Conservation (phyloP, 192 early-diverging fungal species). For the Linnemannia exigua region DNA sequence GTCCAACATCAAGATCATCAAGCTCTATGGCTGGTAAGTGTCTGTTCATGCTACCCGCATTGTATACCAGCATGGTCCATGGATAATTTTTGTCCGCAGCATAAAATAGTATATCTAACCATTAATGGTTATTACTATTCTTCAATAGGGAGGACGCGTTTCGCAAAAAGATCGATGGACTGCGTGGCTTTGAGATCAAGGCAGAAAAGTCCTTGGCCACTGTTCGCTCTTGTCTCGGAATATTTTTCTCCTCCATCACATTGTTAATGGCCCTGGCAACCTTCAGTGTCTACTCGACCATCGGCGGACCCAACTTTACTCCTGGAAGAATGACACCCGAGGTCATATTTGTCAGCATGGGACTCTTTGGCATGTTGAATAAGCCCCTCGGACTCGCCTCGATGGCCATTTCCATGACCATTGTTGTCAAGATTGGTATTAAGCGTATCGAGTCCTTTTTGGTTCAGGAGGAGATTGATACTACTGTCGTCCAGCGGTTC, state of each 20-base stretch:
- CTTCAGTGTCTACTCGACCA: constrained; percentile 37
- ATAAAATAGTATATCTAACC: too few species aligned
- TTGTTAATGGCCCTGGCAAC: constrained; percentile 24
- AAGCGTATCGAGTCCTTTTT: constrained; percentile 84
- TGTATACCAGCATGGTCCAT: too few species aligned
- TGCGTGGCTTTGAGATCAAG: constrained; percentile 12
- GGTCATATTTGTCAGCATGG: constrained; percentile 86
- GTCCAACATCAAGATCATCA: constrained; percentile 39
- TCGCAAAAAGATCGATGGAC: constrained; percentile 3
- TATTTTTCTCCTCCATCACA: constrained; percentile 49
- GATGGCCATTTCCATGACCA: constrained; percentile 74
- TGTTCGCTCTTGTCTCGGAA: neutral
- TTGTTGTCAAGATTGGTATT: constrained; percentile 87
- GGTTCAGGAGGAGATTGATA: constrained; percentile 75
- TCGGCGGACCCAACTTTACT: constrained; percentile 59
- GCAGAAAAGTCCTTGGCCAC: neutral
- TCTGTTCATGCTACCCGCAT: too few species aligned
- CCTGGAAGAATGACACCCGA: constrained; percentile 71
- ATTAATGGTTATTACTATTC: neutral
- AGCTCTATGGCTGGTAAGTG: constrained; percentile 27
- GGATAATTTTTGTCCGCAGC: too few species aligned
- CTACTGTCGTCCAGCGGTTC: constrained; percentile 7
- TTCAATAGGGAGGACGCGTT: constrained; percentile 19
- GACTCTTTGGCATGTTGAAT: constrained; percentile 91
- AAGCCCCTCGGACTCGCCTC: constrained; percentile 90